Evolutionary conservation across 805 yeast genomes (phyloP), one percentile per base, ranked within the genome.

Genomic region (Hanseniaspora taiwanica): DNA sequence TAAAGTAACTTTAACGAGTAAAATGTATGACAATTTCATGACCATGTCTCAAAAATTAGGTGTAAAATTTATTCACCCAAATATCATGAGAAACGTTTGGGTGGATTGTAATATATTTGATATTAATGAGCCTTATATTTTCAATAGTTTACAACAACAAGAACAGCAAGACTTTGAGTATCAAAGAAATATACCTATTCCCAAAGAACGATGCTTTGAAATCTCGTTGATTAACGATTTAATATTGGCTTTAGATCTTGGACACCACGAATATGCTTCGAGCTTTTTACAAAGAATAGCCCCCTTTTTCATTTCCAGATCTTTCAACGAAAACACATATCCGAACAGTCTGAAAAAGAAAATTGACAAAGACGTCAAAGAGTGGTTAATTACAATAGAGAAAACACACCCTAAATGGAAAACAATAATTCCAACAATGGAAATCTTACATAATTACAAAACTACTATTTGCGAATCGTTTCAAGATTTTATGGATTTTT

Each of bases 31-130:
- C 44, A 75, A 71, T 48, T 74, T 70, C 45, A 59, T 72, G 58
- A 74, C 77, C 3, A 48, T 72, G 2, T 62, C 72, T 31, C 68
- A 72, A 12, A 74, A 78, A 14, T 50, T 75, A 27, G 74, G 76
- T 0, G 53, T 75, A 1, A 74, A 74, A 47, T 55, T 69, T 5
- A 60, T 49, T 36, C 81, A 76, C 54, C 78, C 81, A 1, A 72
- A 74, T 48, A 72, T 76, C 23, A 65, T 68, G 44, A 53, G 80
- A 41, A 71, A 73, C 9, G 54, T 74, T 37, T 72, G 72, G 60
- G 63, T 75, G 27, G 72, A 68, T 48, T 66, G 72, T 2, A 48
- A 44, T 20, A 44, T 44, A 24, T 29, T 58, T 25, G 58, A 49
- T 10, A 4, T 25, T 5, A 38, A 53, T 14, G 56, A 58, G 31